Evolutionary conservation across 257 asterid species (phyloP), one percentile per base, ranked within the genome.

Genomic region (Gardenia jasminoides): DNA sequence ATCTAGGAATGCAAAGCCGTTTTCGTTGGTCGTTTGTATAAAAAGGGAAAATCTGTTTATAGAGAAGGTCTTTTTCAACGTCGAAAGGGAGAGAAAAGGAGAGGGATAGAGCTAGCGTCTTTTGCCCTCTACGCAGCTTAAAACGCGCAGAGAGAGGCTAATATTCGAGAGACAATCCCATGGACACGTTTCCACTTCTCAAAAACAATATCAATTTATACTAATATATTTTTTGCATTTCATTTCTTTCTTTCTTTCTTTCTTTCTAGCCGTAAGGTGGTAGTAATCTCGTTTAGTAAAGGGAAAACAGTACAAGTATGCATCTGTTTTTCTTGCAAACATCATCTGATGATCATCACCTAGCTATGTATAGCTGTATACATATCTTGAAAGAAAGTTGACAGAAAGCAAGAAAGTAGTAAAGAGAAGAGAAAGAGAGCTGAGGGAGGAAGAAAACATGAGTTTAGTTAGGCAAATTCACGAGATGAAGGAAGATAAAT

Each of bases 401-500:
- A 31, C 47, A 44, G 59, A 54, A 52, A 80, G 68, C 69, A 76
- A 68, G 66, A 67, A 68, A 69, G 16, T 67, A 78, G 33, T 71
- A 78, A 43, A 67, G 24, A 31, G 46, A 10, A 70, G 41, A 28
- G 6, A 66, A 12, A 41, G 16, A n/a, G 36, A 13, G 17, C 10
- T 10, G 16, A 4, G 15, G 22, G 15, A 46, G 1, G 62, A 75
- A 33, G 31, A 78, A 78, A 85, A 85, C 91, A 89, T 84, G 98
- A 85, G 89, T 79, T 86, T 84, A 80, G 88, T 80, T 77, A 80
- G 70, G 79, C 61, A 78, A 91, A 89, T 33, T 91, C 98, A 94
- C 98, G 97, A 86, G 86, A 78, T 83, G 75, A 80, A 79, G 82
- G 78, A 75, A 86, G 92, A 87, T 81, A 88, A 89, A 89, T 79